Base-by-base conservation (phyloP, 805 yeast species). In the Monosporozyma yasuniensis region DNA sequence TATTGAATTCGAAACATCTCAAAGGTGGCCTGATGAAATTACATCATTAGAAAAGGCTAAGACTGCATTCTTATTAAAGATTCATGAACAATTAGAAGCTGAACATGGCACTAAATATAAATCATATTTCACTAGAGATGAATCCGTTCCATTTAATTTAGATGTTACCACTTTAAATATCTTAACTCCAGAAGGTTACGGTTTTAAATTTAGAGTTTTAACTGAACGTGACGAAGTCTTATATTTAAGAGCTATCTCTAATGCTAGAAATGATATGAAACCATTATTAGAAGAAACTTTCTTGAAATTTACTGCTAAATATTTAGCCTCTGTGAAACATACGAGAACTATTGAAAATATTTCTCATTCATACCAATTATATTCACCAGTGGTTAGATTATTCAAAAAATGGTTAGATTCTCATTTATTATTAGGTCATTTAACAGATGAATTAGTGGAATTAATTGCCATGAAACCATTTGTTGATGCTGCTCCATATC, bases 11-110 rank as follows among this genome's bases (percentile, higher is more conserved):
- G 99, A 93, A 69, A 73, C 86, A 3, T 87, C 96, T 2, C 75
- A 79, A n/a, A 81, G 81, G 64, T 93, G 99, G 99, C 99, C 99
- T 2, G 95, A 87, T 66, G 96, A 93, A 64, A 64, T 88, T 5
- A 69, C 74, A 38, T 89, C 96, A 2, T 69, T 89, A 49, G 98
- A 93, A 65, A 83, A 84, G 60, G 84, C 96, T 14, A 93, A 93
- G 62, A 79, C 95, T 30, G 98, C 98, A 7, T 87, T 93, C 57
- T 70, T 91, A 58, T 64, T 93, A 48, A 84, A 84, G 57, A 78
- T 90, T 21, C 76, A 79, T 47, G 77, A 78, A 46, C 63, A 61
- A 23, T 51, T 77, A 19, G 60, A 67, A 6, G 49, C 63, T 7
- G 70, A 72, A 50, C 78, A 79, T 47, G 73, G 83, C 10, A 73